phyloP scores from a whole-genome alignment of 139 green algal species.

The Micractinium sp. region DNA sequence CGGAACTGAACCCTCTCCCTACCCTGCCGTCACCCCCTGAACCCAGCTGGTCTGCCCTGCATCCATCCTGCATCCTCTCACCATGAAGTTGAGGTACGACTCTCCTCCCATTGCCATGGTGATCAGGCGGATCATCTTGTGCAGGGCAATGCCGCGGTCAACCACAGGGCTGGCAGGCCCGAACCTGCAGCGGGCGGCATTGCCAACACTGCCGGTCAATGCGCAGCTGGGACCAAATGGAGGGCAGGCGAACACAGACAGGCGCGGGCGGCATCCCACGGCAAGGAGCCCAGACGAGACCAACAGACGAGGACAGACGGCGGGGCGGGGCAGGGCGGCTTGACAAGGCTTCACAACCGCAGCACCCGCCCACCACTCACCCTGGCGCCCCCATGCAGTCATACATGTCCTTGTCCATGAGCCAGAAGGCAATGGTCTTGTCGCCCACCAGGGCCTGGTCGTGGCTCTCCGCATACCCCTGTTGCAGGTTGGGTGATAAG shows the following conservation, averaged over 20 bases:
- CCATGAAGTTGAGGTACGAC: slow-evolving; percentile 98
- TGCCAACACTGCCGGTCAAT: too few relatives aligned
- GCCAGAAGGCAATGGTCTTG: slow-evolving; percentile 95
- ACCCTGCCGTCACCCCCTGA: too few relatives aligned
- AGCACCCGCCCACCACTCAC: not conserved
- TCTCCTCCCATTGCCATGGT: slow-evolving; percentile 95
- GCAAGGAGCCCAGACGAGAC: not conserved
- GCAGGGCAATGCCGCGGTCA: slow-evolving; percentile 95
- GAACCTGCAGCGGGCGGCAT: not conserved
- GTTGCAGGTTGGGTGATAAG: not conserved
- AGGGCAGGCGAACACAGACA: not conserved
- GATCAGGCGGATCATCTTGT: slow-evolving; percentile 96
- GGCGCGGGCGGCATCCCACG: not conserved
- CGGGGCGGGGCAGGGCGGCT: too few relatives aligned
- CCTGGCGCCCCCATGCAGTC: slow-evolving; percentile 81
- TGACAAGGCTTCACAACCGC: not conserved
- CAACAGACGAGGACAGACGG: not conserved
- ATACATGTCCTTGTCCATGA: slow-evolving; percentile 99
- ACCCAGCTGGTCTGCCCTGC: too few relatives aligned
- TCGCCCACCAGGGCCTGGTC: slow-evolving; percentile 90
- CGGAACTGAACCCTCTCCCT: too few relatives aligned
- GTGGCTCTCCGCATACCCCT: slow-evolving; percentile 91
- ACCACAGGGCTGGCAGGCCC: slow-evolving; percentile 59
- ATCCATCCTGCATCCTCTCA: not conserved
- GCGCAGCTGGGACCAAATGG: not conserved